Evolutionary conservation across 176 grass and related monocot genomes (phyloP).

Genomic region (Triticum turgidum): DNA sequence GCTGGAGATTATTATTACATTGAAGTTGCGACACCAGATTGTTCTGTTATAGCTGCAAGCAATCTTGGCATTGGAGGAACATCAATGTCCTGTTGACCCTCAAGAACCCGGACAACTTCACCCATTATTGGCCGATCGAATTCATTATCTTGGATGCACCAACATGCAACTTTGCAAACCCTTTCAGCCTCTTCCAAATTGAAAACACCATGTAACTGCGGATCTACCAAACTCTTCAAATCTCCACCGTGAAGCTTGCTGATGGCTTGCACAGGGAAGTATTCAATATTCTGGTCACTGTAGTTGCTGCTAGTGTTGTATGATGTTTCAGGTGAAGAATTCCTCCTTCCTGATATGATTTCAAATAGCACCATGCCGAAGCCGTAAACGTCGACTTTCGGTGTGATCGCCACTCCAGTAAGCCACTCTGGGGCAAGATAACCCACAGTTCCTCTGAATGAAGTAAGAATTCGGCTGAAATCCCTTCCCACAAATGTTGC

Average conservation of each 20-base stretch:
- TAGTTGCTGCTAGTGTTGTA: background rate
- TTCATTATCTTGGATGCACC: constrained; percentile 54
- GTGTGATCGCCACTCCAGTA: background rate
- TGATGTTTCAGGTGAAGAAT: background rate
- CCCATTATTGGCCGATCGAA: constrained; percentile 30
- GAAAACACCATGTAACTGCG: constrained; percentile 12
- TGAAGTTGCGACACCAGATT: background rate
- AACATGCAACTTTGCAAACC: constrained; percentile 41
- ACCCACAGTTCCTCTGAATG: background rate
- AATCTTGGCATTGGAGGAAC: constrained; percentile 46
- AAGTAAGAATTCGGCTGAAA: background rate
- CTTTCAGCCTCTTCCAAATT: constrained; percentile 30
- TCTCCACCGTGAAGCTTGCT: background rate
- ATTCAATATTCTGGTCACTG: background rate
- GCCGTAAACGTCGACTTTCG: background rate
- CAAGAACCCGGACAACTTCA: constrained; percentile 40
- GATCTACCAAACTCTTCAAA: constrained; percentile 36
- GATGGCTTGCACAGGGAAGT: background rate
- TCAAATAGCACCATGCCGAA: background rate
- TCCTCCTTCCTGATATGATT: constrained; percentile 1
- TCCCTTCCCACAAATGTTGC: constrained; percentile 1
- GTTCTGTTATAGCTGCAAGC: constrained; percentile 30
- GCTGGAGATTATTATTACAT: background rate
- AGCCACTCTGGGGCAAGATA: constrained; percentile 15
- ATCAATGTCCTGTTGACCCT: constrained; percentile 29